Base-by-base conservation (phyloP, 148 eudicot species). In the Fagopyrum esculentum region DNA sequence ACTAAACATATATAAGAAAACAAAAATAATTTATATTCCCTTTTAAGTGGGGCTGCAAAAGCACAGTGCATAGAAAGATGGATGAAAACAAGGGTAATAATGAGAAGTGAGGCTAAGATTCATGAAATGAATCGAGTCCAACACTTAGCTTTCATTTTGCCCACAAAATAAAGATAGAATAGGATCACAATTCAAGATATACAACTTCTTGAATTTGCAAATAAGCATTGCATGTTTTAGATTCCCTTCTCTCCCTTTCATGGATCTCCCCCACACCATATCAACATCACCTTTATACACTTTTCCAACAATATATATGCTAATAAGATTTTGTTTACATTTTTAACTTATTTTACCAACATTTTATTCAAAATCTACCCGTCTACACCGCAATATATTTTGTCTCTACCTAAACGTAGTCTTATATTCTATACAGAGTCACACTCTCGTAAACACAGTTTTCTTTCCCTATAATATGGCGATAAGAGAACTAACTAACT, bases 211-310 rank as follows among this genome's bases (percentile, higher is more conserved):
- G 5, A 26, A 29, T 61, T 35, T 61, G 11, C 68, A 61, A 64
- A 8, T 64, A 12, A 45, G 70, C 70, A 64, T 64, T 64, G 17
- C 70, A 64, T 30, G 45, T 64, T 64, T 13, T 5, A 9, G 45
- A 35, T 64, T 61, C 68, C 68, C 43, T 61, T 29, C 66, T 56
- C 26, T 56, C 17, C 6, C 17, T 19, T 57, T 57, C 4, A 8
- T 57, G 63, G 63, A 26, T 64, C 70, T 12, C 70, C 70, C 45
- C 30, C 45, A 35, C 17, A 64, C 70, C 44, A 8, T 64, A 64
- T 64, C 70, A 35, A 35, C 45, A 64, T 64, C 70, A 12, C 8
- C 45, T 40, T 35, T 40, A 30, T 35, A 64, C 70, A 64, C 46
- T 22, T 30, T 30, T 12, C 44, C 43, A 30, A 30, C 57, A 13